Percentiles rank a stretch among this genome's conserved stretches.
phyloP scores from a whole-genome alignment of 2,329 filamentous ascomycete genomes.

The Colletotrichum sojae region DNA sequence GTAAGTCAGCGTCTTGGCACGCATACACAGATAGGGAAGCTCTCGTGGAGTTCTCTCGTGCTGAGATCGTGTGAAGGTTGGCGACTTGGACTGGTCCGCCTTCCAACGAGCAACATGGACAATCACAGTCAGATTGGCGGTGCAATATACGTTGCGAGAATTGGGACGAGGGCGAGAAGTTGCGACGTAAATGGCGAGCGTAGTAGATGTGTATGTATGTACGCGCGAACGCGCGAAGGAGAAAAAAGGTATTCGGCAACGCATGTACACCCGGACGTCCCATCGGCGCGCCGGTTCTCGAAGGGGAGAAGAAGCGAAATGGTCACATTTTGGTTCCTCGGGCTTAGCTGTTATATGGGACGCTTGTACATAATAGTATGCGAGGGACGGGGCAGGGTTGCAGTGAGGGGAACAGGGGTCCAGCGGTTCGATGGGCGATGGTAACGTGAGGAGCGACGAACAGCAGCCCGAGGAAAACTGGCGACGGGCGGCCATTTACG shows the following conservation, averaged over 20 bases:
- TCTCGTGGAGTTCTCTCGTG: slow-evolving; percentile 49
- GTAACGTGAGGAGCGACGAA: slow-evolving; percentile 33
- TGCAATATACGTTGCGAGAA: slow-evolving; percentile 56
- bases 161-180: slow-evolving; percentile 43
- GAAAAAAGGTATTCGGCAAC: slow-evolving; percentile 11
- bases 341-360: slow-evolving; percentile 37
- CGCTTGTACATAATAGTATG: slow-evolving; percentile 40
- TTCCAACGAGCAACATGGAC: slow-evolving; percentile 57
- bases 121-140: slow-evolving; percentile 59
- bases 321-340: slow-evolving; percentile 35
- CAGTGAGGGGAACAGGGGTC: slow-evolving; percentile 39
- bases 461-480: slow-evolving; percentile 32
- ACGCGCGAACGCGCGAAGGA: slow-evolving; percentile 14
- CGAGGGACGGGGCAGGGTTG: slow-evolving; percentile 36
- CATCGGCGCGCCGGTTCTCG: slow-evolving; percentile 34
- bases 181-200: slow-evolving; percentile 36
- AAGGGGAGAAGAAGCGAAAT: slow-evolving; percentile 38
- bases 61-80: slow-evolving; percentile 51
- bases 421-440: slow-evolving; percentile 26
- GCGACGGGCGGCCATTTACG: slow-evolving; percentile 39
- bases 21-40: slow-evolving; percentile 51
- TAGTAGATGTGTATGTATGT: slow-evolving; percentile 1
- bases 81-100: slow-evolving; percentile 47
- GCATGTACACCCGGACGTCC: slow-evolving; percentile 21
- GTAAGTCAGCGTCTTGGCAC: slow-evolving; percentile 51